phyloP scores from a whole-genome alignment of 805 yeast species.

The Candida adriatica region DNA sequence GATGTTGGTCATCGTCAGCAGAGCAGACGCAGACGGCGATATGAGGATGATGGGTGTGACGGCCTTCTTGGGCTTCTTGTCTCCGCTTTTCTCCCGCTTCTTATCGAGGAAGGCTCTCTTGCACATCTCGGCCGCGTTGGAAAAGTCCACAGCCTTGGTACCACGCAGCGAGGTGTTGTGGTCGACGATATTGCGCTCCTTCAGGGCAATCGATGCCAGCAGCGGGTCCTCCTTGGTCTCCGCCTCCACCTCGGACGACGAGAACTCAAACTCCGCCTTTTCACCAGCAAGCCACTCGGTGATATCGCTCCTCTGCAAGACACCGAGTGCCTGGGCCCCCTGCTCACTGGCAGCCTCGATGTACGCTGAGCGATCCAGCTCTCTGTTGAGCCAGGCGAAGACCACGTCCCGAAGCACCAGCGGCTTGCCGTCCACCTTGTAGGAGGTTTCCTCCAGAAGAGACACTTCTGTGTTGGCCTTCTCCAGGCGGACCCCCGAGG shows the following conservation, averaged over 20 bases:
- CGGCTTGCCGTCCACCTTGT: slow-evolving; percentile 41
- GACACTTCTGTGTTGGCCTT: slow-evolving; percentile 21
- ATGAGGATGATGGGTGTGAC: slow-evolving; percentile 67
- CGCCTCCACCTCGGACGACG: slow-evolving; percentile 18
- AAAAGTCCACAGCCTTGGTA: slow-evolving; percentile 56
- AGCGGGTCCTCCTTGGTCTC: slow-evolving; percentile 24
- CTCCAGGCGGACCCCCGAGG: slow-evolving; percentile 25
- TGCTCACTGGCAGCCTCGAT: slow-evolving; percentile 61
- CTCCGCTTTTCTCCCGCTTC: slow-evolving; percentile 10
- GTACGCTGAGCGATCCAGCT: slow-evolving; percentile 75
- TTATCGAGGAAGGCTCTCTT: slow-evolving; percentile 8
- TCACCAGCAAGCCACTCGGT: slow-evolving; percentile 75
- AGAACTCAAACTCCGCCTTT: slow-evolving; percentile 49
- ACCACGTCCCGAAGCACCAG: slow-evolving; percentile 54
- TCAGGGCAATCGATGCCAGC: slow-evolving; percentile 22
- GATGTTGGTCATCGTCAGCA: slow-evolving; percentile 57
- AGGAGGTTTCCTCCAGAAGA: slow-evolving; percentile 46
- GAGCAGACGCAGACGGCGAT: slow-evolving; percentile 74
- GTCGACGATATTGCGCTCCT: slow-evolving; percentile 46
- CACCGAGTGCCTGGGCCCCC: slow-evolving; percentile 64
- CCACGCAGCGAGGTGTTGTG: slow-evolving; percentile 63
- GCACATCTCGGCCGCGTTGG: slow-evolving; percentile 43
- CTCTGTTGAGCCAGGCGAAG: slow-evolving; percentile 74
- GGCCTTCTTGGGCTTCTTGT: slow-evolving; percentile 21
- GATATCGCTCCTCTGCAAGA: slow-evolving; percentile 79